Evolutionary conservation across 371 early-diverging fungal genomes (phyloP).

Genomic region (Mortierella sp.): DNA sequence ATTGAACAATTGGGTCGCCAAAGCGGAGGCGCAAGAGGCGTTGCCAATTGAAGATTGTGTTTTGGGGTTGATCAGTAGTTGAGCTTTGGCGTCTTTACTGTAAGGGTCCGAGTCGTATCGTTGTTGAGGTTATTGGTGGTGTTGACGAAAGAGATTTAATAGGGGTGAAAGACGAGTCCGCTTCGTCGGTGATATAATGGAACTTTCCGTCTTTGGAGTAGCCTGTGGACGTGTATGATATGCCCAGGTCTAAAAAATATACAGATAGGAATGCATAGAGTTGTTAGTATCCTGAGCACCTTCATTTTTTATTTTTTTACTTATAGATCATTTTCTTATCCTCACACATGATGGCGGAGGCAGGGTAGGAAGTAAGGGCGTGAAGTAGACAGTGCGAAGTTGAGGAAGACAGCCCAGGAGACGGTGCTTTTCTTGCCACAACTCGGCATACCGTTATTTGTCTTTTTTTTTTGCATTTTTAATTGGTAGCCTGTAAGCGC

Average conservation of each 20-base stretch:
- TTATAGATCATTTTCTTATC: neutral
- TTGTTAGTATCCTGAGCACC: neutral
- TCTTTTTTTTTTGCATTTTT: too few relatives aligned
- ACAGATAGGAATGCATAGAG: neutral
- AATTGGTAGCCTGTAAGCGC: neutral
- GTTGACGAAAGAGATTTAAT: neutral
- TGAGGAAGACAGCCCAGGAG: too few relatives aligned
- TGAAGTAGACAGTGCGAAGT: neutral
- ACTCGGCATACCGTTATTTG: too few relatives aligned
- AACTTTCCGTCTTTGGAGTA: neutral
- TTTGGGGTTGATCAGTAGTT: neutral
- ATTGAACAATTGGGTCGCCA: neutral
- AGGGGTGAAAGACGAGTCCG: neutral
- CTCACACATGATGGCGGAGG: too few relatives aligned
- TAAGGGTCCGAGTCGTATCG: neutral
- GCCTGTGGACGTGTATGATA: neutral
- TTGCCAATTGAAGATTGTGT: slow-evolving; percentile 2
- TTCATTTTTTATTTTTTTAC: neutral
- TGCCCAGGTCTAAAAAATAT: neutral
- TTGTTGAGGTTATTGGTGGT: neutral
- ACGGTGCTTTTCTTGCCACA: too few relatives aligned
- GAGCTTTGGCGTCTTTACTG: neutral
- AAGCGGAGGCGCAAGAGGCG: neutral
- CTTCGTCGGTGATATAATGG: neutral
- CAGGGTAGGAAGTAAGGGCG: neutral